A percentile compares a stretch with the other conserved stretches of the same genome.
Conservation (phyloP, 2,329 filamentous ascomycete genomes). For the Mycosphaerelloides madeirae region DNA sequence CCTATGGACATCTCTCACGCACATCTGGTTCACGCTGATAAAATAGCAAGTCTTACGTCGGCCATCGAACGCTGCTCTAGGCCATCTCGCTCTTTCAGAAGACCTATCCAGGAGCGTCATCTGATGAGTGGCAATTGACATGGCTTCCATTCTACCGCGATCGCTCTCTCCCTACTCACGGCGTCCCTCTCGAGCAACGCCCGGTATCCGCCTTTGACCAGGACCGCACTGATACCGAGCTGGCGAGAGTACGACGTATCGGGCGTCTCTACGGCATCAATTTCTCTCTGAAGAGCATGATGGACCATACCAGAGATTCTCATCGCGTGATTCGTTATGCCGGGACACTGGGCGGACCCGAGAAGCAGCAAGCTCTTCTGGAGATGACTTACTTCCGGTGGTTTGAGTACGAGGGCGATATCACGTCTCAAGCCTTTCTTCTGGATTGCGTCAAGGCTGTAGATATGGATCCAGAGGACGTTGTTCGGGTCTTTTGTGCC, state of each 20-base stretch:
- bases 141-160: slow-evolving; percentile 5
- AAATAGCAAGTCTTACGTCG: slow-evolving; percentile 1
- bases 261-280: slow-evolving; percentile 1
- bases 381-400: slow-evolving; percentile 2
- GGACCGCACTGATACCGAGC: neutral
- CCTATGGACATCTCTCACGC: too few species aligned
- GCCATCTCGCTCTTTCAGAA: slow-evolving; percentile 3
- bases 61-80: slow-evolving; percentile 5
- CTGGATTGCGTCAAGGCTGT: neutral
- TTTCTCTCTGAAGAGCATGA: neutral
- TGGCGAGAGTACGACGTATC: neutral
- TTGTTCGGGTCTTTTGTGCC: neutral
- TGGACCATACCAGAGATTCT: neutral
- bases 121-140: neutral
- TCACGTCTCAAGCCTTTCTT: slow-evolving; percentile 4
- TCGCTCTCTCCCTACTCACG: slow-evolving; percentile 1
- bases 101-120: slow-evolving; percentile 1
- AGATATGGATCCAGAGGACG: neutral
- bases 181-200: neutral
- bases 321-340: slow-evolving; percentile 1
- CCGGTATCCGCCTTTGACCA: slow-evolving; percentile 1
- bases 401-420: slow-evolving; percentile 2
- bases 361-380: neutral
- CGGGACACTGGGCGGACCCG: neutral
- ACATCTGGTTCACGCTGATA: neutral